Percentiles rank a stretch among this genome's conserved stretches.
Evolutionary conservation across 345 rosid genomes (phyloP).

Genomic region (Sisymbrium altissimum): DNA sequence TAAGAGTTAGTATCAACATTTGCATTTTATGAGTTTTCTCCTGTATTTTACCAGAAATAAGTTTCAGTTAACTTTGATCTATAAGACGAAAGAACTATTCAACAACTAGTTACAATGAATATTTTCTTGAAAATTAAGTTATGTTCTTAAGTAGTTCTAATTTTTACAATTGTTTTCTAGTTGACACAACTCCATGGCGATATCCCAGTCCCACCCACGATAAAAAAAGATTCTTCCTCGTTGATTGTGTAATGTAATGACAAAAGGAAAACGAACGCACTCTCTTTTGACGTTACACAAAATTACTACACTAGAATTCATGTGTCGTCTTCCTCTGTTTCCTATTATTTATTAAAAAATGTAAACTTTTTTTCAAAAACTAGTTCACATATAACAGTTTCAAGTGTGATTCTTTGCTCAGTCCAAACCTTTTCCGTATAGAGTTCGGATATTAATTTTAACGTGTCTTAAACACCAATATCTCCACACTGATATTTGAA

Average conservation of each 20-base stretch:
- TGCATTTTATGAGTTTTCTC: background rate
- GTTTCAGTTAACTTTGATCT: background rate
- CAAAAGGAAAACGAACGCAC: constrained; percentile 27
- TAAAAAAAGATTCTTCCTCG: constrained; percentile 23
- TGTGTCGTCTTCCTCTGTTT: constrained; percentile 1
- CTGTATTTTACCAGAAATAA: background rate
- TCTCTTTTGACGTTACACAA: constrained; percentile 23
- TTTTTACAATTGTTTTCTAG: background rate
- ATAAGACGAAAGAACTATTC: background rate
- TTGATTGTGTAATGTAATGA: constrained; percentile 26
- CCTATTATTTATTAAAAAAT: background rate
- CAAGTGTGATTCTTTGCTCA: background rate
- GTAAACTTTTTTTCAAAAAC: background rate
- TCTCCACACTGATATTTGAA: background rate
- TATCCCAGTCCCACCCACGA: constrained; percentile 18
- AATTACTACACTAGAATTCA: constrained; percentile 1
- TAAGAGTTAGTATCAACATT: background rate
- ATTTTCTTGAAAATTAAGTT: background rate
- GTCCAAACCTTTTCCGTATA: background rate
- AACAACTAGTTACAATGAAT: background rate
- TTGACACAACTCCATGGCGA: background rate
- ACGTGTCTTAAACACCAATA: background rate
- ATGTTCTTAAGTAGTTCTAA: background rate
- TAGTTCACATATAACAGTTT: background rate
- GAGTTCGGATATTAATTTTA: background rate